Percentiles rank a stretch among this genome's conserved stretches.
Conservation (phyloP, 768 basidiomycete species). For the Peribolospora baueri region DNA sequence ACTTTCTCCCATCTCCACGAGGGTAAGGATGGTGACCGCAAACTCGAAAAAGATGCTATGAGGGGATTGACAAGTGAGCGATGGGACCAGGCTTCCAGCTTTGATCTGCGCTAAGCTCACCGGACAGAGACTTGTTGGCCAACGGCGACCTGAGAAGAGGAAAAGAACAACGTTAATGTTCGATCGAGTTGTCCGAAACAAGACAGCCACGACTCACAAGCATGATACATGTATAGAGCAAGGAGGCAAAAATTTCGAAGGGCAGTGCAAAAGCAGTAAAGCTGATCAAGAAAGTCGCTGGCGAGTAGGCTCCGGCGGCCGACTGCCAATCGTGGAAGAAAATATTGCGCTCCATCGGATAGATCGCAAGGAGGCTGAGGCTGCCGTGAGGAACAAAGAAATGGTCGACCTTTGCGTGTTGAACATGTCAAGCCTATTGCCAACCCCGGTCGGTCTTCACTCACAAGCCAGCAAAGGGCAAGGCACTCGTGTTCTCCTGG, state of each 20-base stretch:
- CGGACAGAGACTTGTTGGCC: too few species aligned
- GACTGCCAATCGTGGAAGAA: constrained; percentile 25
- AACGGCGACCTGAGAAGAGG: too few species aligned
- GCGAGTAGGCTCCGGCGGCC: constrained; percentile 21
- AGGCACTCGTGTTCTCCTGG: constrained; percentile 8
- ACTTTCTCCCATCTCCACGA: constrained; percentile 20
- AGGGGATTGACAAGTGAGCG: neutral
- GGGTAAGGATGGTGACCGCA: constrained; percentile 17
- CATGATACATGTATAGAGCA: constrained; percentile 14
- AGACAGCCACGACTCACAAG: neutral
- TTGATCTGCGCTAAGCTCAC: too few species aligned
- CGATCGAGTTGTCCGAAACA: neutral
- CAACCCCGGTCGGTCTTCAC: neutral
- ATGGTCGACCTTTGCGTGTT: neutral
- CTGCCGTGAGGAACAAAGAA: constrained; percentile 8
- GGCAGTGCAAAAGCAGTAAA: constrained; percentile 21
- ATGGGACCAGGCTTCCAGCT: too few species aligned
- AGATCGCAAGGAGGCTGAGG: constrained; percentile 22
- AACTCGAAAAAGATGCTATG: constrained; percentile 21
- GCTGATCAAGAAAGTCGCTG: constrained; percentile 21
- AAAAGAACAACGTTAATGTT: too few species aligned
- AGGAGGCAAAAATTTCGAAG: constrained; percentile 17
- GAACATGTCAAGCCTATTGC: too few species aligned
- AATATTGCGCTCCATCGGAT: constrained; percentile 24
- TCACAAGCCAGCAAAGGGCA: constrained; percentile 5